Evolutionary conservation across 1,139 yeast species (phyloP).

Genomic region (Taphrina confusa): DNA sequence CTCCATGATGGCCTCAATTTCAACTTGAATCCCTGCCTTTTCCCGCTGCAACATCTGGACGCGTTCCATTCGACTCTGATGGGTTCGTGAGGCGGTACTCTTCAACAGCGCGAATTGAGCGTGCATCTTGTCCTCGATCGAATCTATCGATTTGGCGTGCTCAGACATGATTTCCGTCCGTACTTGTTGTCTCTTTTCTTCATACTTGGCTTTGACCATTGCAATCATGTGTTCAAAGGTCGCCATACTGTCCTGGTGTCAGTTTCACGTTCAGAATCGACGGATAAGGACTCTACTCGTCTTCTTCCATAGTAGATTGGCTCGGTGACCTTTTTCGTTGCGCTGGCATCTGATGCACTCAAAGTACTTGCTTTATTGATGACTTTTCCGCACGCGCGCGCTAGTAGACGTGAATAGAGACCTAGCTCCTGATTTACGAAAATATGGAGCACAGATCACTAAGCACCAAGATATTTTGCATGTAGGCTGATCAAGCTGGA

Average conservation of each 20-base stretch:
- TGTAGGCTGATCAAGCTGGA: too few species aligned
- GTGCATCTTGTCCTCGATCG: not conserved
- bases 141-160: not conserved
- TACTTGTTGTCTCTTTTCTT: not conserved
- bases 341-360: too few species aligned
- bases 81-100: too few species aligned
- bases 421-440: too few species aligned
- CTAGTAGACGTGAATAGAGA: too few species aligned
- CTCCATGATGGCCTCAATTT: not conserved
- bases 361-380: too few species aligned
- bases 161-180: not conserved
- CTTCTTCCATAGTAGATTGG: not conserved
- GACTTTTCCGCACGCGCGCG: too few species aligned
- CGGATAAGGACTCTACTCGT: not conserved
- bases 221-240: slow-evolving; percentile 1
- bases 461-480: too few species aligned
- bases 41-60: too few species aligned
- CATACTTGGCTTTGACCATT: not conserved
- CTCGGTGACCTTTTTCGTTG: not conserved
- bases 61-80: too few species aligned
- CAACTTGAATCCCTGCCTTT: too few species aligned
- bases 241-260: not conserved
- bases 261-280: not conserved
- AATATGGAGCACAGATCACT: too few species aligned
- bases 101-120: not conserved